Evolutionary conservation across 2,329 filamentous ascomycete genomes (phyloP), one percentile per base, ranked within the genome.

Genomic region (Fusarium continuum): DNA sequence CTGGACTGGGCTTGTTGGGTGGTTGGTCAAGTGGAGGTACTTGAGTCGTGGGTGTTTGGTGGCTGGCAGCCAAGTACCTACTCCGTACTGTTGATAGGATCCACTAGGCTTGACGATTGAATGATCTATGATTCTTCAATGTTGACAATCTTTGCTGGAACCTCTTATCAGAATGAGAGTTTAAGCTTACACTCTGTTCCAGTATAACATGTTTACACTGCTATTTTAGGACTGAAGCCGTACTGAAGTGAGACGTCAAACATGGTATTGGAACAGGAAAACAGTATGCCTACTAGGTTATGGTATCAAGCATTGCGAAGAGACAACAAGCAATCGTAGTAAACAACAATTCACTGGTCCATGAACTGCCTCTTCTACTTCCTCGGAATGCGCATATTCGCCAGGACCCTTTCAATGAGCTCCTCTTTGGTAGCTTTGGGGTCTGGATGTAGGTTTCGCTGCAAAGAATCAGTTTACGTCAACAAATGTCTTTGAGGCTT

Each of bases 371-470:
- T 35, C 22, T 29, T 28, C n/a, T 65, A 74, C 29, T 68, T 66
- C 50, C 77, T 72, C 2, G 78, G 70, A 11, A 75, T 75, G 31
- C 81, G 79, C 75, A 84, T 78, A 40, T 84, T 84, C 8, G 78
- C 76, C 60, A 75, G 63, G 3, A 85, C 74, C 25, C 82, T 74
- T 17, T 79, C 81, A 10, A 84, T 70, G 10, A 85, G 64, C 61
- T 83, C 73, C 47, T 84, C 80, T 38, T 73, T 74, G 3, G 78
- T 79, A 49, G 80, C 80, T 4, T 69, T 72, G 1, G 75, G 71
- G 29, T 79, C 75, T 1, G 82, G 82, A 36, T 79, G 76, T 4
- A 85, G 66, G 51, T 82, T 80, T 38, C 82, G 73, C 82, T 85
- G 14, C 4, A 7, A 16, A 14, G 16, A 2, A 3, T 61, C 13